A percentile compares a stretch with the other conserved stretches of the same genome.
Conservation (phyloP, 352 stramenopile genomes). For the Globisporangium paddicum region DNA sequence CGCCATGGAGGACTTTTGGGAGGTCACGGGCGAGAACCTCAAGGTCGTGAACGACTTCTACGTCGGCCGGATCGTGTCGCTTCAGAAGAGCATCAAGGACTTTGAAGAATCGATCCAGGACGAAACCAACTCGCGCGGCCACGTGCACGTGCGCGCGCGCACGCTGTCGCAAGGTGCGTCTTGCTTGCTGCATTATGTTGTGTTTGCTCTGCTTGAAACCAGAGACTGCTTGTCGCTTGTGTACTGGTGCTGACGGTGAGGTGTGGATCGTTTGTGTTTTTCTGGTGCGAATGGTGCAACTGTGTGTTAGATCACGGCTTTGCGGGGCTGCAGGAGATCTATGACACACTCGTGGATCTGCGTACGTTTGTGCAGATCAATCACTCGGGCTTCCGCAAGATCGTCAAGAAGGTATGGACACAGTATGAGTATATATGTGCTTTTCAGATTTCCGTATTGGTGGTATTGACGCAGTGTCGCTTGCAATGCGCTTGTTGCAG, state of each 20-base stretch:
- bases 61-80: slow-evolving; percentile 56
- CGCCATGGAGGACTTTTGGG: slow-evolving; percentile 82
- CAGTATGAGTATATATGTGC: background rate
- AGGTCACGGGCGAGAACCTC: slow-evolving; percentile 72
- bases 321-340: slow-evolving; percentile 83
- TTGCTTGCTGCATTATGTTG: no score
- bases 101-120: slow-evolving; percentile 68
- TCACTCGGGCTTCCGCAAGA: slow-evolving; percentile 91
- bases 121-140: slow-evolving; percentile 66
- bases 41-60: slow-evolving; percentile 86
- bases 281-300: background rate
- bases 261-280: no score
- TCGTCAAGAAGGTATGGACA: slow-evolving; percentile 86
- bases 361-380: slow-evolving; percentile 91
- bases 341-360: slow-evolving; percentile 87
- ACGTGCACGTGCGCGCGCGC: slow-evolving; percentile 63
- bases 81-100: slow-evolving; percentile 64
- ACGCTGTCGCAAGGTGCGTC: slow-evolving; percentile 57
- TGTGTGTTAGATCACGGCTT: slow-evolving; percentile 56
- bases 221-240: no score
- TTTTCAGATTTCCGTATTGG: background rate
- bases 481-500: slow-evolving; percentile 20
- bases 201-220: no score
- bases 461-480: background rate
- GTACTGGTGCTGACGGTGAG: background rate